Evolutionary conservation across 345 rosid genomes (phyloP).

Genomic region (Chamaenerion angustifolium): DNA sequence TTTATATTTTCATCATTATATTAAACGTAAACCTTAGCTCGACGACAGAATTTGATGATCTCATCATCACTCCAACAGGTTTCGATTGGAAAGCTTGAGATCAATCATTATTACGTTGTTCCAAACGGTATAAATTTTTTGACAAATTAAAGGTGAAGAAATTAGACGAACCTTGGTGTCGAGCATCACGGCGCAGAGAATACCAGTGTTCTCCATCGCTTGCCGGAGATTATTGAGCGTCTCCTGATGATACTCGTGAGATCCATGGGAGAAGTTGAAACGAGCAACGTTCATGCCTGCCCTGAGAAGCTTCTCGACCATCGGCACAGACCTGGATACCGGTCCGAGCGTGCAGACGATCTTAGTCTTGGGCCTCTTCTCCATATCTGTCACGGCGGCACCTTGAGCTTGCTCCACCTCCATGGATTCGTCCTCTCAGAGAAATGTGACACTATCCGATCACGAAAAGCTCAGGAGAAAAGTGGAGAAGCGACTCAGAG

Average conservation of each 20-base stretch:
- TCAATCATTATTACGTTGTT: no score
- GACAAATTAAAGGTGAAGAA: no score
- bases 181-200: conserved; percentile 96
- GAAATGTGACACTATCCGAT: no score
- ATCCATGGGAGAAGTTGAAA: conserved; percentile 96
- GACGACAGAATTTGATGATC: neutral
- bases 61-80: conserved; percentile 1
- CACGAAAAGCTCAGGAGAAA: no score
- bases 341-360: conserved; percentile 96
- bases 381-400: conserved; percentile 10
- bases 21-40: neutral
- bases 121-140: no score
- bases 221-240: conserved; percentile 76
- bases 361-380: conserved; percentile 78
- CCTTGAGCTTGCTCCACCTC: neutral
- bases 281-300: conserved; percentile 99
- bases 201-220: conserved; percentile 82
- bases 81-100: neutral
- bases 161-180: conserved; percentile 58
- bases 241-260: conserved; percentile 90
- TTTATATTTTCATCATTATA: no score
- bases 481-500: no score
- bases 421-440: neutral
- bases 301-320: conserved; percentile 68
- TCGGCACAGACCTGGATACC: conserved; percentile 63